Evolutionary conservation across 192 early-diverging fungal species (phyloP).

Genomic region (Coemansia biformis): DNA sequence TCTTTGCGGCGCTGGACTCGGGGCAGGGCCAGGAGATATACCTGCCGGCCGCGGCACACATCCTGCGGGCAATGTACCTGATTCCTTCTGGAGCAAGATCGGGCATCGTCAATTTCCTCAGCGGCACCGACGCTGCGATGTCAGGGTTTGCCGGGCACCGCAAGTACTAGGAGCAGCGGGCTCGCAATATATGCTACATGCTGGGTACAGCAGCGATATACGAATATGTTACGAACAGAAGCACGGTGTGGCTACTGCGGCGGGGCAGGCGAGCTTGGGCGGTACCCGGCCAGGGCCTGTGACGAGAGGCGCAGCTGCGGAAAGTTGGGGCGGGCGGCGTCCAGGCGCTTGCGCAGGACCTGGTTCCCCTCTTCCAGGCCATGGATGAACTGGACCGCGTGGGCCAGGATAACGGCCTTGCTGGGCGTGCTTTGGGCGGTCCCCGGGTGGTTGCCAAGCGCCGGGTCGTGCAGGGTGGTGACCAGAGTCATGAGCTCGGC

Average conservation of each 20-base stretch:
- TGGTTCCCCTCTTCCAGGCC: conserved; percentile 45
- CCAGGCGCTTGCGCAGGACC: conserved; percentile 33
- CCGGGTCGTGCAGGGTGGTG: conserved; percentile 58
- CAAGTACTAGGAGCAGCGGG: too few species aligned
- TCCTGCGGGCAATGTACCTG: too few species aligned
- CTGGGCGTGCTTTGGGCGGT: conserved; percentile 70
- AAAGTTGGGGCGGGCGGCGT: conserved; percentile 15
- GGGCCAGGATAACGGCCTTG: conserved; percentile 79
- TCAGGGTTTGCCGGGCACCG: too few species aligned
- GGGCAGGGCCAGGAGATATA: too few species aligned
- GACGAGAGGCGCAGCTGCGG: conserved; percentile 18
- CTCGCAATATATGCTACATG: too few species aligned
- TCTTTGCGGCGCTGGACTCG: too few species aligned
- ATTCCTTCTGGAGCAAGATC: too few species aligned
- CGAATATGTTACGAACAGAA: too few species aligned
- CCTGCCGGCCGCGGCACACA: too few species aligned
- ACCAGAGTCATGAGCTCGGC: conserved; percentile 82
- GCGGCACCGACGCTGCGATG: too few species aligned
- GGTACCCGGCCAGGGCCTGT: conserved; percentile 9
- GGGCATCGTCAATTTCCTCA: too few species aligned
- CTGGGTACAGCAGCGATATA: too few species aligned
- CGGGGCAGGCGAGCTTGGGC: conserved; percentile 56
- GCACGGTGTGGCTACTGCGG: conserved; percentile 58
- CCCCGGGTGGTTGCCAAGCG: conserved; percentile 47
- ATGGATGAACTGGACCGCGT: conserved; percentile 70